Evolutionary conservation across 176 grass and related monocot genomes (phyloP).

Genomic region (Oryza punctata): DNA sequence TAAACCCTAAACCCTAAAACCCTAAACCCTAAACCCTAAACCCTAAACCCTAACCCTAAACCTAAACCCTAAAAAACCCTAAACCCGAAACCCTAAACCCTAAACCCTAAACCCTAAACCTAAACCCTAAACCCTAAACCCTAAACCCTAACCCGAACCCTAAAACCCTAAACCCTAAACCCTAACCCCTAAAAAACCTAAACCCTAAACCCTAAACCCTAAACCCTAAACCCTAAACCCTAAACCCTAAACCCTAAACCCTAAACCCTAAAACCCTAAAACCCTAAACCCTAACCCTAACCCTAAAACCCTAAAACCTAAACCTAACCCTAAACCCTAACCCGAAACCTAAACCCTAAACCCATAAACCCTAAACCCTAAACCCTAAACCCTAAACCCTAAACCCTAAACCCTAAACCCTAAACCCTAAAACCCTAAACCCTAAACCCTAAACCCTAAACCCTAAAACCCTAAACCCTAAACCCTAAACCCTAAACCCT

Average conservation of each 20-base stretch:
- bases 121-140: not conserved
- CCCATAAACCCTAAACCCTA: not conserved
- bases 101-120: not conserved
- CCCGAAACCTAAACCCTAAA: not conserved
- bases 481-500: not conserved
- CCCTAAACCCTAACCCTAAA: not conserved
- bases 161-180: conserved; percentile 2
- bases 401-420: not conserved
- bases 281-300: not conserved
- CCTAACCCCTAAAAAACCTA: not conserved
- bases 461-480: not conserved
- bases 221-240: not conserved
- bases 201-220: not conserved
- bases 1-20: no score
- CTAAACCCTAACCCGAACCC: not conserved
- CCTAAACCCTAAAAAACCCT: not conserved
- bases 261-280: no score
- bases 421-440: not conserved
- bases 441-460: not conserved
- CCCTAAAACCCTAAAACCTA: not conserved
- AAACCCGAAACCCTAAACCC: conserved; percentile 3
- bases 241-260: not conserved
- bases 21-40: no score
- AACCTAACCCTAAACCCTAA: not conserved
- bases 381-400: not conserved